phyloP scores from a whole-genome alignment of 768 basidiomycete species.

The Lentinula sp. region DNA sequence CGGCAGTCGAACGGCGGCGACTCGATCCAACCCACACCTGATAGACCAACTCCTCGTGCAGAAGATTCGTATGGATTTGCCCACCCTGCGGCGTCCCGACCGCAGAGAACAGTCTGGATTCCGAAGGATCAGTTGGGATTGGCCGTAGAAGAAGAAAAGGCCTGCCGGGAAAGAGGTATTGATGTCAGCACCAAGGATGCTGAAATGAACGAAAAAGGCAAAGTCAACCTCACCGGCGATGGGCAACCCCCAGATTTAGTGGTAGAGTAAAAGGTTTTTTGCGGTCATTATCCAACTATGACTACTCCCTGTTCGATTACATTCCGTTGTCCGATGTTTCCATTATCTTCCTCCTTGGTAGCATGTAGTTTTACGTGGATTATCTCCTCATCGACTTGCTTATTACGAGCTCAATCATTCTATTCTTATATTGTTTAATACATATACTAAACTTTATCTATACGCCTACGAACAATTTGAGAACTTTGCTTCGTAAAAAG shows the following conservation, averaged over 20 bases:
- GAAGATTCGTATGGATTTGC: constrained; percentile 66
- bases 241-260: constrained; percentile 28
- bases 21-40: constrained; percentile 9
- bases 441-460: too few species aligned
- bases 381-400: too few species aligned
- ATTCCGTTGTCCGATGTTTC: too few species aligned
- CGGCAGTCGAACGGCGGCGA: neutral
- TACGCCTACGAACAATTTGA: too few species aligned
- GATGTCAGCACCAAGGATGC: constrained; percentile 42
- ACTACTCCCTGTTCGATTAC: too few species aligned
- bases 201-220: constrained; percentile 55
- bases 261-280: constrained; percentile 1
- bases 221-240: constrained; percentile 42
- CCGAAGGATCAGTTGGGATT: constrained; percentile 69
- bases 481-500: too few species aligned
- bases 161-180: constrained; percentile 47
- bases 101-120: constrained; percentile 82
- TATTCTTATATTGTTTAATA: too few species aligned
- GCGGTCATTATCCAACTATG: too few species aligned
- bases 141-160: constrained; percentile 53
- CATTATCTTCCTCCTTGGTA: too few species aligned
- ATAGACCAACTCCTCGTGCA: constrained; percentile 11
- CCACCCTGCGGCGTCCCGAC: constrained; percentile 74
- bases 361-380: too few species aligned
- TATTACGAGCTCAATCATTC: too few species aligned